A percentile compares a stretch with the other conserved stretches of the same genome.
These are phyloP conservation scores for Polyporus tsugae DNA, from an alignment of 1,284 basidiomycete genomes.

Conservation along the genomic window DNA sequence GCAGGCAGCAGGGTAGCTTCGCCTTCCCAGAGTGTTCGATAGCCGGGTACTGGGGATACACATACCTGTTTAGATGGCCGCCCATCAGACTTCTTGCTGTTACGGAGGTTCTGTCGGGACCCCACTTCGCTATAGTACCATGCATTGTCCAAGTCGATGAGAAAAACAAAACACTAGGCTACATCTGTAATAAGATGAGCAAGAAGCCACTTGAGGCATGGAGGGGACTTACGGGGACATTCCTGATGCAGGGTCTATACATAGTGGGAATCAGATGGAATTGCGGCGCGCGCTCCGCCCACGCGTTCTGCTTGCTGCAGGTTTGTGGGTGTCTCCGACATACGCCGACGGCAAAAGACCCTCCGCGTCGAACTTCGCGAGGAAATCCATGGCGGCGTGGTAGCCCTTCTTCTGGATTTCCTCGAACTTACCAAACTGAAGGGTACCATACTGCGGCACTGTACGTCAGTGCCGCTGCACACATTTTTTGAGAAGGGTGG, in stretches of 20 bases:
- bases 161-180: slow-evolving; percentile 9
- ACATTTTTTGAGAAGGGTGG: neutral
- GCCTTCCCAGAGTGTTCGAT: neutral
- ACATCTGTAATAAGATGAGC: neutral
- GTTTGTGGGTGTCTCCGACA: slow-evolving; percentile 62
- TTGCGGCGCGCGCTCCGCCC: slow-evolving; percentile 81
- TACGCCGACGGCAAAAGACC: slow-evolving; percentile 80
- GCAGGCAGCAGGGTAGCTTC: neutral
- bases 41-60: neutral
- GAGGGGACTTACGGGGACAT: neutral
- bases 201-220: neutral
- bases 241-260: neutral
- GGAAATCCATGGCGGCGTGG: slow-evolving; percentile 73
- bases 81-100: neutral
- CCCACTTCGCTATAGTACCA: too few species aligned
- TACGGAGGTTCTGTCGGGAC: neutral
- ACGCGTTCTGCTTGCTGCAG: slow-evolving; percentile 62
- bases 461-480: slow-evolving; percentile 28
- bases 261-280: slow-evolving; percentile 55
- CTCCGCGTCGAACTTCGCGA: slow-evolving; percentile 85
- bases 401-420: slow-evolving; percentile 90
- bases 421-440: slow-evolving; percentile 84
- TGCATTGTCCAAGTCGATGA: slow-evolving; percentile 10
- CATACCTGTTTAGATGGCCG: neutral
- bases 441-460: slow-evolving; percentile 69